Percentiles rank a stretch among this genome's conserved stretches.
phyloP scores from a whole-genome alignment of 805 yeast genomes.

The Kodamaea leandrae region DNA sequence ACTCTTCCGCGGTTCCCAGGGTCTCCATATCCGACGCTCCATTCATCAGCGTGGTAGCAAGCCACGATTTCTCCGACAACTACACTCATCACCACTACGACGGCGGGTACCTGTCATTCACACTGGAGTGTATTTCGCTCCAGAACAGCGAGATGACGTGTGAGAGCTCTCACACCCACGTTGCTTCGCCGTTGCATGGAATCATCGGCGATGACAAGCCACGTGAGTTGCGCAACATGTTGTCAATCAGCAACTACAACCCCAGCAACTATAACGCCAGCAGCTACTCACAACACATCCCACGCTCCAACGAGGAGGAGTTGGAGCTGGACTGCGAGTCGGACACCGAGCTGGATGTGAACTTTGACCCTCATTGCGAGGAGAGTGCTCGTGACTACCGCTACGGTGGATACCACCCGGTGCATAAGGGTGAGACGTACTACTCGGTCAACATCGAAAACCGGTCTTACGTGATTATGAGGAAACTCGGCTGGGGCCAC shows the following conservation, averaged over 20 bases:
- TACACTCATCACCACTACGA: constrained; percentile 11
- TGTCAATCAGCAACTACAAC: constrained; percentile 3
- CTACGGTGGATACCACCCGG: constrained; percentile 66
- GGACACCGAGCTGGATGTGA: constrained; percentile 27
- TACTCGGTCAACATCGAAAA: constrained; percentile 36
- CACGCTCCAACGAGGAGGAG: not conserved
- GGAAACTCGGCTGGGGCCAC: constrained; percentile 72
- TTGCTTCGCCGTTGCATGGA: not conserved
- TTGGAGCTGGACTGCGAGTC: constrained; percentile 10
- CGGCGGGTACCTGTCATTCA: constrained; percentile 27
- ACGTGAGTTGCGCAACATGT: constrained; percentile 4
- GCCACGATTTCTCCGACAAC: constrained; percentile 2
- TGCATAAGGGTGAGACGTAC: constrained; percentile 52
- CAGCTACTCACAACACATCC: no score
- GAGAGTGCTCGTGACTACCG: constrained; percentile 54
- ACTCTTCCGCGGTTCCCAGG: not conserved
- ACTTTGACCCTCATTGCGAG: constrained; percentile 36
- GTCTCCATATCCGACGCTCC: not conserved
- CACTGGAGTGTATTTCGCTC: constrained; percentile 36
- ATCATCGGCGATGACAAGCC: constrained; percentile 5
- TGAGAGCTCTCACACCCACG: constrained; percentile 5
- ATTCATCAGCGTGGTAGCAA: not conserved
- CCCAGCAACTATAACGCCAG: not conserved
- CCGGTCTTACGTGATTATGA: constrained; percentile 43
- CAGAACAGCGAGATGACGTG: constrained; percentile 39